A percentile compares a stretch with the other conserved stretches of the same genome.
phyloP scores from a whole-genome alignment of 306 rosid genomes.

The Hippophae rhamnoides region DNA sequence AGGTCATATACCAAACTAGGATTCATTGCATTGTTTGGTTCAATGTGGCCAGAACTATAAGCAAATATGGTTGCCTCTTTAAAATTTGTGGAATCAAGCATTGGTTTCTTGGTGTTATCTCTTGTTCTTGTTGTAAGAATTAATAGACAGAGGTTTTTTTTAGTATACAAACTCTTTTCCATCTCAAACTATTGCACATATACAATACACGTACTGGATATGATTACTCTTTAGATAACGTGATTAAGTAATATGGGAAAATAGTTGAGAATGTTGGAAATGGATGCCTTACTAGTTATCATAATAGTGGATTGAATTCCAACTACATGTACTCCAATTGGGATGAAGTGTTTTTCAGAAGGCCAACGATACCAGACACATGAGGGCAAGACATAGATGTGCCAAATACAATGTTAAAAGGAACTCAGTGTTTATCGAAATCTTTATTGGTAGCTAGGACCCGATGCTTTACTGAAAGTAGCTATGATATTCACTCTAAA shows the following conservation, averaged over 20 bases:
- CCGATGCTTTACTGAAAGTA: constrained; percentile 34
- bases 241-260: too few species aligned
- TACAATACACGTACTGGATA: too few species aligned
- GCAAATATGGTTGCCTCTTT: constrained; percentile 34
- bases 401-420: constrained; percentile 49
- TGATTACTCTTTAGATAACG: too few species aligned
- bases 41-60: constrained; percentile 57
- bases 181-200: too few species aligned
- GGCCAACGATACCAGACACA: constrained; percentile 63
- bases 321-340: constrained; percentile 41
- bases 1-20: constrained; percentile 78
- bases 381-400: constrained; percentile 87
- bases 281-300: constrained; percentile 37
- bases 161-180: too few species aligned
- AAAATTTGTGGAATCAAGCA: constrained; percentile 18
- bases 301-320: constrained; percentile 60
- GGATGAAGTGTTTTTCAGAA: constrained; percentile 49
- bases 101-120: constrained; percentile 38
- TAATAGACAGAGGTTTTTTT: too few species aligned
- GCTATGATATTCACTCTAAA: constrained; percentile 69
- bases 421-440: constrained; percentile 36
- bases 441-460: constrained; percentile 26
- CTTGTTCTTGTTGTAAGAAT: constrained; percentile 36
- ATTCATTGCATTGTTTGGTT: constrained; percentile 61
- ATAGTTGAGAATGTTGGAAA: too few species aligned